phyloP scores from a whole-genome alignment of 495 filamentous ascomycete genomes.

The Pseudomonodictys pantanalensis region DNA sequence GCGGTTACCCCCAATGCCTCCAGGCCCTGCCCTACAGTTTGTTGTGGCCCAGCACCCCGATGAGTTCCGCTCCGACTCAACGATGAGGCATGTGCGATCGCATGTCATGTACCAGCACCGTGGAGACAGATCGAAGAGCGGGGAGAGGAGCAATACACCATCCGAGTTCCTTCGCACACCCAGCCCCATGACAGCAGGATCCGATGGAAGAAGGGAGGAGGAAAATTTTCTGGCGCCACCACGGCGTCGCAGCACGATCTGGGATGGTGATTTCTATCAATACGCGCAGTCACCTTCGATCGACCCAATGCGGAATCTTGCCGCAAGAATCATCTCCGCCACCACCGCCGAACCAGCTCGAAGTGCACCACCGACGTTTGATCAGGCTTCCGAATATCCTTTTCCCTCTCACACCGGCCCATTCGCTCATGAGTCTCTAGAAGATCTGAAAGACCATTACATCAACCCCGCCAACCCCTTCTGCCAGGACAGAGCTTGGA shows the following conservation, averaged over 20 bases:
- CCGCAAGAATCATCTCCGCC: constrained; percentile 20
- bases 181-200: constrained; percentile 11
- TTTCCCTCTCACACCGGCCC: constrained; percentile 1
- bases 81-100: constrained; percentile 29
- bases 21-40: constrained; percentile 25
- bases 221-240: constrained; percentile 7
- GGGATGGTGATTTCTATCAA: constrained; percentile 20
- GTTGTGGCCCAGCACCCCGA: constrained; percentile 30
- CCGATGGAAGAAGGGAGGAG: constrained; percentile 9
- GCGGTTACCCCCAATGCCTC: constrained; percentile 21
- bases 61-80: constrained; percentile 25
- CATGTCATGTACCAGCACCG: constrained; percentile 35
- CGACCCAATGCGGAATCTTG: constrained; percentile 20
- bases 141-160: background rate
- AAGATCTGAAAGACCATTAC: constrained; percentile 24
- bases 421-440: constrained; percentile 6
- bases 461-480: background rate
- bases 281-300: constrained; percentile 15
- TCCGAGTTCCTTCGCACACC: constrained; percentile 13
- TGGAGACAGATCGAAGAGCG: constrained; percentile 15
- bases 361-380: constrained; percentile 11
- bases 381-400: constrained; percentile 12
- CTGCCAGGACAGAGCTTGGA: constrained; percentile 18
- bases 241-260: constrained; percentile 13
- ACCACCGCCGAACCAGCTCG: constrained; percentile 9